Base-by-base conservation (phyloP, 768 basidiomycete genomes). In the Pleurotus sapidus region DNA sequence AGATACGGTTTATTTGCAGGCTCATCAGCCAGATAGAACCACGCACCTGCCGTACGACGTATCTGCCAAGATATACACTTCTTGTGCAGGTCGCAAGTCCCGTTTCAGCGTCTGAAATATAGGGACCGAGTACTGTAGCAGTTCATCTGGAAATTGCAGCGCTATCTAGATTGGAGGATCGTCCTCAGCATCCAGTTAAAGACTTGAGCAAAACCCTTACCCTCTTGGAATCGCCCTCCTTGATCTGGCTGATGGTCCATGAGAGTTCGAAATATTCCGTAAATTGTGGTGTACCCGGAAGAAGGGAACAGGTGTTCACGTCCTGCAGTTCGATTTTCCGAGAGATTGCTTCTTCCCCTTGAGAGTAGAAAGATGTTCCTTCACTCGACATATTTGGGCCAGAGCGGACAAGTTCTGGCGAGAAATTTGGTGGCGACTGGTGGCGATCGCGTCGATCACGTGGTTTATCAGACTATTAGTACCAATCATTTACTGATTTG, bases 101-200 rank as follows among this genome's bases (percentile, higher is more conserved):
- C 55, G 66, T 65, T 87, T 90, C 37, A 99, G 77, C 3, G 73
- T 67, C 39, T 83, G 78, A 67, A 87, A 95, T 24, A 98, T 87
- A 2, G 87, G 86, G 14, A 98, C 95, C 0, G 93, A 93, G 62
- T 91, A 86, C 27, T 83, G 83, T 11, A 99, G 72, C 18, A 98
- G 82, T 67, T 96, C 92, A 68, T 99, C 97, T 0, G 97, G 96
- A 63, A 98, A 98, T 70, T 98, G 97, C 9, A 99, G 80, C 0
- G 93, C 93, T 49, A 95, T 83, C 89, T 94, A 64, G 15, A 17
- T 46, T 8, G 6, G 7, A n/a, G 46, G 8, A 9, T 17, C 15
- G 24, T 24, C 12, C n/a, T 25, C 12, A 23, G 9, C 8, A 15
- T 23, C 38, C 49, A 20, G 50, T 38, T 38, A 57, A 17, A 55